Conservation (phyloP, 2,329 filamentous ascomycete species). For the Pyrenochaeta sp. region DNA sequence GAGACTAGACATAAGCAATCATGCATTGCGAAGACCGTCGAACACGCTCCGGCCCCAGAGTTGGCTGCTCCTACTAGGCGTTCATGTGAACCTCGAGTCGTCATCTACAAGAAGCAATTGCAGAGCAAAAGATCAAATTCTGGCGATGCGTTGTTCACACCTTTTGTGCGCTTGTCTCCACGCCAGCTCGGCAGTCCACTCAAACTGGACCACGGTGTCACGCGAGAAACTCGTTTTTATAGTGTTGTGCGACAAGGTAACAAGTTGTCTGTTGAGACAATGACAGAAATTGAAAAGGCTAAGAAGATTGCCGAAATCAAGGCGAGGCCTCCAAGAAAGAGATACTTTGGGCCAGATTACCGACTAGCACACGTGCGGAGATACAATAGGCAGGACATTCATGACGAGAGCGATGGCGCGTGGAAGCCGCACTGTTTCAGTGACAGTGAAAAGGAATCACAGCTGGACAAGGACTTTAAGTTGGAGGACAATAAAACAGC, state of each 20-base stretch:
- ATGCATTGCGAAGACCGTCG: too few relatives aligned
- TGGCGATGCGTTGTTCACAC: background rate
- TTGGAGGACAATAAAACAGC: background rate
- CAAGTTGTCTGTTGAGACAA: conserved; percentile 18
- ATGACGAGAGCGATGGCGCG: conserved; percentile 26
- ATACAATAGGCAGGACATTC: conserved; percentile 17
- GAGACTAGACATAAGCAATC: too few relatives aligned
- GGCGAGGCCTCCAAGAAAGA: conserved; percentile 48
- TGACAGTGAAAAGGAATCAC: background rate
- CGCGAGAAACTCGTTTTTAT: conserved; percentile 14
- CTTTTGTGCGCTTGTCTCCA: conserved; percentile 9
- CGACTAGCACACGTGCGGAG: conserved; percentile 25
- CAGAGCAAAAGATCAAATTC: background rate
- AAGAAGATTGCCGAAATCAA: conserved; percentile 35
- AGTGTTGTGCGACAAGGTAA: conserved; percentile 10
- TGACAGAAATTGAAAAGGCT: conserved; percentile 29
- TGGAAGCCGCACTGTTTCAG: conserved; percentile 6
- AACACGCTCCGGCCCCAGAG: too few relatives aligned
- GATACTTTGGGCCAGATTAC: conserved; percentile 26
- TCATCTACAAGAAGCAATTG: background rate
- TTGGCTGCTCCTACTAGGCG: too few relatives aligned
- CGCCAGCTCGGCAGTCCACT: background rate
- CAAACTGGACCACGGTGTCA: background rate
- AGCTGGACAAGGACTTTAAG: background rate
- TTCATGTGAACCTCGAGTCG: background rate